Conservation (phyloP, 1,139 yeast species). For the Sugiyamaella japonica region DNA sequence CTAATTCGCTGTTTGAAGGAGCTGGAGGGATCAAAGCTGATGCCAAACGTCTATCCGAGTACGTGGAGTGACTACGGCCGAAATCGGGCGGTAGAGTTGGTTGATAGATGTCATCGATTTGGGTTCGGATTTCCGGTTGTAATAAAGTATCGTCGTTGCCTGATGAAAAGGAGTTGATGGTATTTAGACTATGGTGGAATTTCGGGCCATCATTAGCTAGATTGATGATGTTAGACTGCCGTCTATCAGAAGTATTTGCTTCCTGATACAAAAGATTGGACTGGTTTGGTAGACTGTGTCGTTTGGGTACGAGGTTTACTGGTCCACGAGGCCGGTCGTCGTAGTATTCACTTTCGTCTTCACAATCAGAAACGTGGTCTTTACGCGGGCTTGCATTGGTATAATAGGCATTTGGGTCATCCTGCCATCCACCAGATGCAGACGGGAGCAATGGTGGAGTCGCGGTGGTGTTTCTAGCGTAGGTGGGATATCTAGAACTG, state of each 20-base stretch:
- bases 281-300: conserved; percentile 17
- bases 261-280: conserved; percentile 10
- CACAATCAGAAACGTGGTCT: not conserved
- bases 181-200: not conserved
- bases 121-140: not conserved
- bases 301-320: conserved; percentile 3
- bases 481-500: conserved; percentile 12
- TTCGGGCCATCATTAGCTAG: not conserved
- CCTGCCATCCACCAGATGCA: not conserved
- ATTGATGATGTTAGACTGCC: conserved; percentile 4
- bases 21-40: not conserved
- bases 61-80: conserved; percentile 3
- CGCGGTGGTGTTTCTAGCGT: not conserved
- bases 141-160: too few species aligned
- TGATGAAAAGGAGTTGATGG: not conserved
- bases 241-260: not conserved
- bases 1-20: not conserved
- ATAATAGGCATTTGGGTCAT: not conserved
- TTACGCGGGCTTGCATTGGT: not conserved
- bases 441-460: not conserved
- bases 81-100: conserved; percentile 1
- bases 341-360: conserved; percentile 3
- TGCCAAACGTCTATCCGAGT: not conserved
- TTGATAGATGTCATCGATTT: not conserved
- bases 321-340: not conserved